Evolutionary conservation across 805 yeast species (phyloP), one percentile per base, ranked within the genome.

Genomic region (Metschnikowia koreensis): DNA sequence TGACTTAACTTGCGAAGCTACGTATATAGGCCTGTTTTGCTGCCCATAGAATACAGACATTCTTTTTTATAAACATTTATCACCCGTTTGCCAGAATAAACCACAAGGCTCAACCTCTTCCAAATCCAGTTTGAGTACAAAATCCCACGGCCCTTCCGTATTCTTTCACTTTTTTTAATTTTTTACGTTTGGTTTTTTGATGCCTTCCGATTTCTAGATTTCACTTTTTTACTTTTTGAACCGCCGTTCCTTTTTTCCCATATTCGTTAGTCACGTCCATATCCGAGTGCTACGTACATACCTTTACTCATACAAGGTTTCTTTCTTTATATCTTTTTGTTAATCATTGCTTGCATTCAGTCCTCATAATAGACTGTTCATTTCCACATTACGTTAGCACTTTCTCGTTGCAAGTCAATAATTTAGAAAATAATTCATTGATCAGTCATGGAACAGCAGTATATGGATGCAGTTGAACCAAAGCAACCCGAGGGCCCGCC

Each of bases 371-470:
- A 31, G 34, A 31, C 13, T 6, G 13, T 6, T 31, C 34, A 10
- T 6, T 12, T 12, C 6, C 34, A 31, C 34, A 31, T 31, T 10
- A 31, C 34, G 13, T 31, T 31, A 31, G 22, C 2, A 22, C 22
- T 3, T 4, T 22, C 22, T 22, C 22, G 22, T 4, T 22, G 22
- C 22, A 22, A 22, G 4, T 45, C 48, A 27, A 27, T 45, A 7
- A 38, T 38, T 6, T 13, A 38, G 17, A 38, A 38, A 13, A 38
- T 2, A 38, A 7, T 38, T 34, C 31, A 12, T 9, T 36, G 15
- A 17, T 7, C 4, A 26, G 31, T 31, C 48, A 59, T 59, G 60
- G 62, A 59, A 42, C 62, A 56, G 17, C 44, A 56, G 15, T 57
- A 49, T 41, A 39, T 55, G 55, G 62, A 56, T 16, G 38, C 50